These are phyloP conservation scores for Termitomyces sp. DNA, from an alignment of 768 basidiomycete genomes.

Conservation along the genomic window DNA sequence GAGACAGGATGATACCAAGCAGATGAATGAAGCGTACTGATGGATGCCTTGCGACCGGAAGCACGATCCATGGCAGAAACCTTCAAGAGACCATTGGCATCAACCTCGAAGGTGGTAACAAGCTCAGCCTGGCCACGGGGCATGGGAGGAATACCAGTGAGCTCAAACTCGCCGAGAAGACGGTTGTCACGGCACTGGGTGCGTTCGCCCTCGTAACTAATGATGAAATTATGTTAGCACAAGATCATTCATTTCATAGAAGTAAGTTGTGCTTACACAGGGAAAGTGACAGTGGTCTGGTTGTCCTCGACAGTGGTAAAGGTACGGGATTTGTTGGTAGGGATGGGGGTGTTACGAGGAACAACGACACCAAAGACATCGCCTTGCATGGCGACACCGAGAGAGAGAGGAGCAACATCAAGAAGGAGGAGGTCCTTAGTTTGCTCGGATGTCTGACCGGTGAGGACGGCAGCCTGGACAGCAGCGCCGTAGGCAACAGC, in stretches of 20 bases:
- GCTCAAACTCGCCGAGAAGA: constrained; percentile 98
- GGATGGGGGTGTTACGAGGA: constrained; percentile 98
- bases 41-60: constrained; percentile 98
- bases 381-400: constrained; percentile 99
- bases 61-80: constrained; percentile 98
- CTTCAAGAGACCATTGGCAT: constrained; percentile 98
- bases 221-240: constrained; percentile 8
- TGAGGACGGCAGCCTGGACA: constrained; percentile 98
- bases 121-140: constrained; percentile 99
- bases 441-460: constrained; percentile 98
- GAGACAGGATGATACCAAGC: background rate
- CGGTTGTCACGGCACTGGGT: constrained; percentile 99
- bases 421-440: constrained; percentile 97
- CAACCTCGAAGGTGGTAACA: constrained; percentile 98
- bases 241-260: background rate
- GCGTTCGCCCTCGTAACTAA: constrained; percentile 96
- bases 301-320: constrained; percentile 99
- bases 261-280: constrained; percentile 57
- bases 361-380: constrained; percentile 99
- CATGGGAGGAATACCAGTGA: constrained; percentile 98
- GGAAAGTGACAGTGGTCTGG: constrained; percentile 99
- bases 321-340: constrained; percentile 97
- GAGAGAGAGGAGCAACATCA: constrained; percentile 96
- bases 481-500: constrained; percentile 99
- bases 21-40: constrained; percentile 52